These are phyloP conservation scores for Castanea crenata DNA, from an alignment of 306 rosid genomes.

Conservation along the genomic window DNA sequence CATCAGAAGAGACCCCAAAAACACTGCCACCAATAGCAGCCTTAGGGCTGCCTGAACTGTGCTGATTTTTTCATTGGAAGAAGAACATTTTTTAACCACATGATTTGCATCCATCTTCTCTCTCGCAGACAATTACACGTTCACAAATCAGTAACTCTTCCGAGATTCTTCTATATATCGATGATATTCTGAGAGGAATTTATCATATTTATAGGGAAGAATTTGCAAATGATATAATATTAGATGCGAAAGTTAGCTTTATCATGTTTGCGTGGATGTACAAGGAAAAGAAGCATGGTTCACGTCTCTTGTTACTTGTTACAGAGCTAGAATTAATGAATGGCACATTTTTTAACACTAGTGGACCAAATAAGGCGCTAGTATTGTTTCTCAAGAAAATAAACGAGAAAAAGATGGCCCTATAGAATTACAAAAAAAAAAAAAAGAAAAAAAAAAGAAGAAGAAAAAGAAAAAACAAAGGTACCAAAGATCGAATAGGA, in stretches of 20 bases:
- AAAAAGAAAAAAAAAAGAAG: too few relatives aligned
- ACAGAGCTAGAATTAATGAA: neutral
- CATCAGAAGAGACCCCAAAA: conserved; percentile 42
- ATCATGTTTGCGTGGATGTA: neutral
- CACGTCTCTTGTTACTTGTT: conserved; percentile 12
- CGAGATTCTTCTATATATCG: neutral
- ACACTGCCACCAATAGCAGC: conserved; percentile 34
- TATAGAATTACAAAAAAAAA: too few relatives aligned
- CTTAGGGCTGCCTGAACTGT: conserved; percentile 27
- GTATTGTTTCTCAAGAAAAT: too few relatives aligned
- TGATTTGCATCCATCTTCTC: conserved; percentile 21
- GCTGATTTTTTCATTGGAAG: conserved; percentile 13
- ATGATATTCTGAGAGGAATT: conserved; percentile 10
- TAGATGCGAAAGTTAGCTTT: neutral
- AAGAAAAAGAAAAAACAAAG: neutral
- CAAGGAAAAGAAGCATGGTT: conserved; percentile 26
- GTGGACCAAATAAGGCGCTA: too few relatives aligned
- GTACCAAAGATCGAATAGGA: too few relatives aligned
- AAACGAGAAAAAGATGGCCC: too few relatives aligned
- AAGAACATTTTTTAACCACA: conserved; percentile 12
- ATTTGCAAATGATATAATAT: conserved; percentile 2
- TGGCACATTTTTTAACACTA: neutral
- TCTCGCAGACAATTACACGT: neutral
- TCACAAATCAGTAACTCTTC: neutral
- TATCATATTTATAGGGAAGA: conserved; percentile 39